A percentile compares a stretch with the other conserved stretches of the same genome.
Evolutionary conservation across 305 asterid species (phyloP).

Genomic region (Ilex paraguariensis): DNA sequence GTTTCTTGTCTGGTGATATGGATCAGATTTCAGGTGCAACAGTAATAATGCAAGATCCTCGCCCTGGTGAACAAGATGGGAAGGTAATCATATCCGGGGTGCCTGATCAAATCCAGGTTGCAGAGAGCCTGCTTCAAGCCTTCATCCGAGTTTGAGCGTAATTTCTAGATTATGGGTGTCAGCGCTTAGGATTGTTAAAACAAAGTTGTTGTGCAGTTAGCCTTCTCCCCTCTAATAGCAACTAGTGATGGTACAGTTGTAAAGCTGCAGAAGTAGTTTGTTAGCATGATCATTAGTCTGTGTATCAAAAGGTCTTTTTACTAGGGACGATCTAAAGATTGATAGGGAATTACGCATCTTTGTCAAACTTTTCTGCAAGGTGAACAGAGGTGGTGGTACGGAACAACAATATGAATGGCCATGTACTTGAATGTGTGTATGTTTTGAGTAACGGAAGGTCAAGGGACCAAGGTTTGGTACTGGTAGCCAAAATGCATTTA

Average conservation of each 20-base stretch:
- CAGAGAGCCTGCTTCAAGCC: conserved; percentile 49
- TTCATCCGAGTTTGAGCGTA: conserved; percentile 24
- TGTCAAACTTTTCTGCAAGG: too few relatives aligned
- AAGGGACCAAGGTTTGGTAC: too few relatives aligned
- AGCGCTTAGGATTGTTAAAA: neutral
- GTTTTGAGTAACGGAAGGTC: too few relatives aligned
- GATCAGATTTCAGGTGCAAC: conserved; percentile 53
- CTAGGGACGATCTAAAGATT: too few relatives aligned
- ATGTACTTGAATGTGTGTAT: too few relatives aligned
- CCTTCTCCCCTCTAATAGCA: neutral
- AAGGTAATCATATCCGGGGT: conserved; percentile 49
- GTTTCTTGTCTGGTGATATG: neutral
- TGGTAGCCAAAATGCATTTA: too few relatives aligned
- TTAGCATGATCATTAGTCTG: conserved; percentile 1
- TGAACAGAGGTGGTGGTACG: too few relatives aligned
- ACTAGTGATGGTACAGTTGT: conserved; percentile 6
- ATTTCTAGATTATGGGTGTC: neutral
- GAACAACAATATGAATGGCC: too few relatives aligned
- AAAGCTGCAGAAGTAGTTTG: conserved; percentile 3
- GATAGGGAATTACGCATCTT: too few relatives aligned
- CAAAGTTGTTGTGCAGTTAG: neutral
- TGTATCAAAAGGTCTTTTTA: too few relatives aligned
- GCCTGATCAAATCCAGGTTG: conserved; percentile 34
- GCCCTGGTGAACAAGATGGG: conserved; percentile 37
- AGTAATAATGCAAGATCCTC: conserved; percentile 29